A percentile compares a stretch with the other conserved stretches of the same genome.
Evolutionary conservation across 1,284 basidiomycete genomes (phyloP).

Genomic region (Heterobasidion irregulare): DNA sequence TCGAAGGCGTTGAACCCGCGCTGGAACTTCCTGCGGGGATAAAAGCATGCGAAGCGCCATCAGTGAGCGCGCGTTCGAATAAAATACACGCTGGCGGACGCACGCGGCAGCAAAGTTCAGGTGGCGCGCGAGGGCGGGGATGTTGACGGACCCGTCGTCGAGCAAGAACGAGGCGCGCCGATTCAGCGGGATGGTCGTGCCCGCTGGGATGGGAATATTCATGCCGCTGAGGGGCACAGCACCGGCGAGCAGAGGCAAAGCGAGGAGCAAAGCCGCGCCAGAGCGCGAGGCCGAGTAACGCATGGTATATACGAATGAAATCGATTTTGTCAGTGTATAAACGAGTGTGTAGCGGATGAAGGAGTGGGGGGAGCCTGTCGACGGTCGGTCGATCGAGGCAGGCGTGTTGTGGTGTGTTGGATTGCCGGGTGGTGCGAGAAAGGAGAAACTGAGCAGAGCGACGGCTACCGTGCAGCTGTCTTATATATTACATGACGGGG

Average conservation of each 20-base stretch:
- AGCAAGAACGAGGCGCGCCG: background rate
- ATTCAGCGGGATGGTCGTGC: background rate
- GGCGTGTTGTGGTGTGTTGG: too few species aligned
- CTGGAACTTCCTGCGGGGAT: slow-evolving; percentile 1
- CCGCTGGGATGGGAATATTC: background rate
- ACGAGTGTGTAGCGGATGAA: background rate
- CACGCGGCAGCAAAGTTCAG: background rate
- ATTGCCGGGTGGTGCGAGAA: too few species aligned
- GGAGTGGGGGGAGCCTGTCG: background rate
- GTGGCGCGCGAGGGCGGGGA: background rate
- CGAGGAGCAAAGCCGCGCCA: background rate
- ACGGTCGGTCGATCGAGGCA: too few species aligned
- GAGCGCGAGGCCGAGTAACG: background rate
- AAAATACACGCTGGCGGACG: background rate
- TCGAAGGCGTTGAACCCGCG: slow-evolving; percentile 6
- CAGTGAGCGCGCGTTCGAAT: background rate
- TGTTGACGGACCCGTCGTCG: background rate
- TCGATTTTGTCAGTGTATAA: background rate
- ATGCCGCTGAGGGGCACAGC: background rate
- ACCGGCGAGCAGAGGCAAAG: background rate
- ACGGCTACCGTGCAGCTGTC: too few species aligned
- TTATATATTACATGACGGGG: too few species aligned
- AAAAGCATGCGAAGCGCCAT: background rate
- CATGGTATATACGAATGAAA: background rate
- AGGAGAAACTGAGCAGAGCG: too few species aligned